phyloP scores from a whole-genome alignment of 1,284 basidiomycete genomes.

The Rhodotorula sp. region DNA sequence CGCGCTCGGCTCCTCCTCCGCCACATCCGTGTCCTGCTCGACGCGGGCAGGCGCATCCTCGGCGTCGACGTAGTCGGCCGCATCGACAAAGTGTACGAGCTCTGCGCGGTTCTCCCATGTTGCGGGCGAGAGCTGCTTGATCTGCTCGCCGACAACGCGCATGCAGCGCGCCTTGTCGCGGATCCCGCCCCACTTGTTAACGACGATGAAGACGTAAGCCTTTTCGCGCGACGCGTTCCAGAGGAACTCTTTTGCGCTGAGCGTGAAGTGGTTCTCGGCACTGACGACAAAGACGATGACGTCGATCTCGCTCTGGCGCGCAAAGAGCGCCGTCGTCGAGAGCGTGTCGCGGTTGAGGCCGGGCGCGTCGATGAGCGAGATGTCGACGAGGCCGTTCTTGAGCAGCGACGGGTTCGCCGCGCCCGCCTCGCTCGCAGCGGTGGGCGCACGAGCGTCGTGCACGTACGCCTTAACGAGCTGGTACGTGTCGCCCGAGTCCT shows the following conservation, averaged over 20 bases:
- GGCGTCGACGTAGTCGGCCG: slow-evolving; percentile 48
- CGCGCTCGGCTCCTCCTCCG: slow-evolving; percentile 47
- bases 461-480: slow-evolving; percentile 81
- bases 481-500: slow-evolving; percentile 58
- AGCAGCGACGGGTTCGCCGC: slow-evolving; percentile 71
- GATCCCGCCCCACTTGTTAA: slow-evolving; percentile 97
- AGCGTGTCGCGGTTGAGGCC: slow-evolving; percentile 94
- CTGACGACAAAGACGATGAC: slow-evolving; percentile 98
- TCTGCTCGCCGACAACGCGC: slow-evolving; percentile 87
- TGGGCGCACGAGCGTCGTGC: slow-evolving; percentile 66
- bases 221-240: slow-evolving; percentile 93
- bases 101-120: slow-evolving; percentile 90
- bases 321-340: slow-evolving; percentile 94
- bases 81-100: slow-evolving; percentile 97
- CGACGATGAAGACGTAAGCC: slow-evolving; percentile 96
- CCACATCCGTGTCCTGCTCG: slow-evolving; percentile 43
- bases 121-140: slow-evolving; percentile 84
- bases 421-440: neutral
- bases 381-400: slow-evolving; percentile 95
- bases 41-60: slow-evolving; percentile 50
- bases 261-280: slow-evolving; percentile 97
- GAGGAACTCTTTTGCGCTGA: slow-evolving; percentile 94
- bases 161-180: slow-evolving; percentile 93
- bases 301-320: slow-evolving; percentile 97
- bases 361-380: slow-evolving; percentile 97